Conservation (phyloP, 2,329 filamentous ascomycete species). For the Arthroderma sp. region DNA sequence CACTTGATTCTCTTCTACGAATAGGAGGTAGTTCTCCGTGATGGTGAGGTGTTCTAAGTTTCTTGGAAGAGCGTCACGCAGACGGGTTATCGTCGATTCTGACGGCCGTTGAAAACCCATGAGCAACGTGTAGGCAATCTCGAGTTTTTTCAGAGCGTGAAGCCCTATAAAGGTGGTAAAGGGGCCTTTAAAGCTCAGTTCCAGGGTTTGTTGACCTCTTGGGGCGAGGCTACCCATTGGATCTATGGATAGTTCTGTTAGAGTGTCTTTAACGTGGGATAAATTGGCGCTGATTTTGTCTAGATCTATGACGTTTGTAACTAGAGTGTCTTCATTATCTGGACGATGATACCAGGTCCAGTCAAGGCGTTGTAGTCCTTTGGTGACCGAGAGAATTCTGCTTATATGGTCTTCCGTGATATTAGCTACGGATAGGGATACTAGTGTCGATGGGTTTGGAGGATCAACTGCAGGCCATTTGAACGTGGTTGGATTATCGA, state of each 20-base stretch:
- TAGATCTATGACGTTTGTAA: constrained; percentile 9
- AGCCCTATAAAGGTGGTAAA: constrained; percentile 3
- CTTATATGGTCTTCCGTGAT: constrained; percentile 4
- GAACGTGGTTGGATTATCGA: constrained; percentile 11
- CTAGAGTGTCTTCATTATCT: constrained; percentile 2
- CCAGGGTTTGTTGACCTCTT: neutral
- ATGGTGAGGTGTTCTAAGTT: constrained; percentile 11
- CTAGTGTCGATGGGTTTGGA: constrained; percentile 3
- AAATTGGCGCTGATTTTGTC: constrained; percentile 10
- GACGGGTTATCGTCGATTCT: neutral
- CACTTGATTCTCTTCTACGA: constrained; percentile 4
- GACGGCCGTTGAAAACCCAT: constrained; percentile 8
- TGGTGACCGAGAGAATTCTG: constrained; percentile 4
- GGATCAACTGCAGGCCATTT: constrained; percentile 9
- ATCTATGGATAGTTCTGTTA: constrained; percentile 12
- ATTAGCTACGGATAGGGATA: constrained; percentile 2
- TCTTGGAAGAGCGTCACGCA: constrained; percentile 9
- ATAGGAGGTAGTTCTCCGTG: constrained; percentile 9
- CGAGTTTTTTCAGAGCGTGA: constrained; percentile 5
- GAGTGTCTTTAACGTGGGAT: constrained; percentile 11
- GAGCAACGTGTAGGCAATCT: constrained; percentile 9
- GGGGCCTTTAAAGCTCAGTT: neutral
- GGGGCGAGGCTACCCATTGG: neutral
- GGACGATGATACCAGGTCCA: constrained; percentile 5
- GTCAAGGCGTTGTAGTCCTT: constrained; percentile 1